These are phyloP conservation scores for Beauveria asiatica DNA, from an alignment of 2,329 filamentous ascomycete species.

Conservation along the genomic window DNA sequence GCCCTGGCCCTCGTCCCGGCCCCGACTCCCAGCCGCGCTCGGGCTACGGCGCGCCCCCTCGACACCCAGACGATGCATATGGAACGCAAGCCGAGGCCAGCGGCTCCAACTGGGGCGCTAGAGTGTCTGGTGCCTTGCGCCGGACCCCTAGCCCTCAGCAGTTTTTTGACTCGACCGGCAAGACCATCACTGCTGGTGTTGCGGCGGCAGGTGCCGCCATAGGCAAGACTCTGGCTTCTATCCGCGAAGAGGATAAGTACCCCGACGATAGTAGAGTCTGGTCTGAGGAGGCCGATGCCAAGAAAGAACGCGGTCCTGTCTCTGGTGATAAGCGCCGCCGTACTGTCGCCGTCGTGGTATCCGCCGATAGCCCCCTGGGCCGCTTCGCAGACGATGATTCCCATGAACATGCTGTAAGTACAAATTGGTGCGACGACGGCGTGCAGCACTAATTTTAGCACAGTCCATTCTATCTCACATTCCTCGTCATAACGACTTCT, in stretches of 20 bases:
- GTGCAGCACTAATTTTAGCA: constrained; percentile 7
- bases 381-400: constrained; percentile 50
- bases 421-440: background rate
- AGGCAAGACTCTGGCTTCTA: constrained; percentile 73
- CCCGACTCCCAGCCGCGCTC: background rate
- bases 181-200: constrained; percentile 70
- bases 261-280: constrained; percentile 84
- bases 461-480: constrained; percentile 86
- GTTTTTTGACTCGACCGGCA: constrained; percentile 74
- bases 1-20: constrained; percentile 12
- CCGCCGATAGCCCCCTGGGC: constrained; percentile 59
- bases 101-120: constrained; percentile 57
- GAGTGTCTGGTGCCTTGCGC: constrained; percentile 72
- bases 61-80: constrained; percentile 18
- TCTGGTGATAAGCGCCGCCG: constrained; percentile 48
- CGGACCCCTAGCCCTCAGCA: constrained; percentile 83
- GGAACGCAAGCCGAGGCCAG: constrained; percentile 26
- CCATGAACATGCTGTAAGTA: constrained; percentile 74
- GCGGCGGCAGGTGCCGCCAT: constrained; percentile 76
- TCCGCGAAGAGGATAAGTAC: constrained; percentile 75
- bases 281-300: constrained; percentile 79
- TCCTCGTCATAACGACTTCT: constrained; percentile 65
- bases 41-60: background rate
- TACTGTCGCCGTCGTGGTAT: constrained; percentile 82
- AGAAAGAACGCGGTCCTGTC: constrained; percentile 36